phyloP scores from a whole-genome alignment of 148 eudicot species.

The Rhododendron kiyosumense region DNA sequence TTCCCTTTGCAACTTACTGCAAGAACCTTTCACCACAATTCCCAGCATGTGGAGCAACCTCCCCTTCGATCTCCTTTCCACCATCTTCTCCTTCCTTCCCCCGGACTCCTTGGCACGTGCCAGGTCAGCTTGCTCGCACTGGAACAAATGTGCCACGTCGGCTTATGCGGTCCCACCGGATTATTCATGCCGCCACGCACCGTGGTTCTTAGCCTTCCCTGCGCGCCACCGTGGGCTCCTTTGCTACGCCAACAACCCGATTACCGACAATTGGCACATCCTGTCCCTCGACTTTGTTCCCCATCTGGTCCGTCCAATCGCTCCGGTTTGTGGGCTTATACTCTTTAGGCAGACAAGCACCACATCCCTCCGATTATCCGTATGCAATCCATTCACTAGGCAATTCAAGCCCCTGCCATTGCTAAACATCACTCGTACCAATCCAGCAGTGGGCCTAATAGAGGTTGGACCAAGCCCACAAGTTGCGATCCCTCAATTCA shows the following conservation, averaged over 20 bases:
- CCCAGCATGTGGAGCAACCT: slow-evolving; percentile 46
- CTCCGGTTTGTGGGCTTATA: slow-evolving; percentile 28
- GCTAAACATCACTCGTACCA: slow-evolving; percentile 26
- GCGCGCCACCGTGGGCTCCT: slow-evolving; percentile 23
- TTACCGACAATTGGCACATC: slow-evolving; percentile 25
- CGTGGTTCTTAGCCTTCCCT: slow-evolving; percentile 47
- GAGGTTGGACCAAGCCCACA: slow-evolving; percentile 7
- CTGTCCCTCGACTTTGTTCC: slow-evolving; percentile 25
- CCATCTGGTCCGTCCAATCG: slow-evolving; percentile 23
- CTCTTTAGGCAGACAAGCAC: slow-evolving; percentile 24
- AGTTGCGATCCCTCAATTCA: slow-evolving; percentile 5
- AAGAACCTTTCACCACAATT: neutral
- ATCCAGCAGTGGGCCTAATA: slow-evolving; percentile 41
- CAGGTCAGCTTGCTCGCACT: slow-evolving; percentile 34
- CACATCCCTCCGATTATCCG: slow-evolving; percentile 28
- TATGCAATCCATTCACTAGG: slow-evolving; percentile 47
- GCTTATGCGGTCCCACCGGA: neutral
- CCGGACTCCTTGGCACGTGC: slow-evolving; percentile 53
- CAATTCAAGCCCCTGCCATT: slow-evolving; percentile 28
- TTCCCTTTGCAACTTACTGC: neutral
- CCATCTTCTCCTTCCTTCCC: slow-evolving; percentile 48
- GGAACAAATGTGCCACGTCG: slow-evolving; percentile 28
- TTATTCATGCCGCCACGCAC: slow-evolving; percentile 15
- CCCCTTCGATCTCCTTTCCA: slow-evolving; percentile 44
- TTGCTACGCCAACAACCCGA: slow-evolving; percentile 41